Base-by-base conservation (phyloP, 2,329 filamentous ascomycete genomes). In the Aspergillus floridensis region DNA sequence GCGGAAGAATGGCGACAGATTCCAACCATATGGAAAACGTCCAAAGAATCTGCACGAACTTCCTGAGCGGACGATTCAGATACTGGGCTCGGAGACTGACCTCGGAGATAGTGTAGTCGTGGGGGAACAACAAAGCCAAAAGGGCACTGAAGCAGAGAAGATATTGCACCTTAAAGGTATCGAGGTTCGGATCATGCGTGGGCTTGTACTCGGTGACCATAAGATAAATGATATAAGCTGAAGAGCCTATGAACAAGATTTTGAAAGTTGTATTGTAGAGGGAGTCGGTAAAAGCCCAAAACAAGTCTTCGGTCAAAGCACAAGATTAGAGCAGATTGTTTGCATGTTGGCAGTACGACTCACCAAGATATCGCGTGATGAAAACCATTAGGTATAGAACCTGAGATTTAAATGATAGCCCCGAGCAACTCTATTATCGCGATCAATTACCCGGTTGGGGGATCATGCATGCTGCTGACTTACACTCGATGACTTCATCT, bases 381-480 rank as follows among this genome's bases (percentile, higher is more conserved):
- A 99, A 99, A 70, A 99, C 95, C 49, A 96, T 81, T 67, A 98
- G 82, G 79, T 99, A 99, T 59, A 99, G 85, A 53, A 88, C 91
- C 84, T 99, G 95, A 63, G 93, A 97, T 77, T 99, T 99, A 85
- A 99, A 98, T 16, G 95, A 99, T 78, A 99, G 93, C 69, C 95
- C 95, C 47, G 93, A 89, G 76, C 93, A 96, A 82, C 93, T 97
- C 93, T 97, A 56, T 32, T 47, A 61, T 26, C 46, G 16, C 22
- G 22, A 19, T 57, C 41, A 59, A 22, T 14, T 21, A 38, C 21
- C 22, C 22, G 12, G 5, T 29, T 44, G 21, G 44, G 7, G 22
- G 26, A 5, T 5, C 6, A 44, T 16, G 29, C 3, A 53, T 16
- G 29, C 51, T 35, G 21, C 22, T n/a, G 35, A 77, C 87, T 63